These are phyloP conservation scores for Colletotrichum sp. DNA, from an alignment of 2,329 filamentous ascomycete species.

Conservation along the genomic window DNA sequence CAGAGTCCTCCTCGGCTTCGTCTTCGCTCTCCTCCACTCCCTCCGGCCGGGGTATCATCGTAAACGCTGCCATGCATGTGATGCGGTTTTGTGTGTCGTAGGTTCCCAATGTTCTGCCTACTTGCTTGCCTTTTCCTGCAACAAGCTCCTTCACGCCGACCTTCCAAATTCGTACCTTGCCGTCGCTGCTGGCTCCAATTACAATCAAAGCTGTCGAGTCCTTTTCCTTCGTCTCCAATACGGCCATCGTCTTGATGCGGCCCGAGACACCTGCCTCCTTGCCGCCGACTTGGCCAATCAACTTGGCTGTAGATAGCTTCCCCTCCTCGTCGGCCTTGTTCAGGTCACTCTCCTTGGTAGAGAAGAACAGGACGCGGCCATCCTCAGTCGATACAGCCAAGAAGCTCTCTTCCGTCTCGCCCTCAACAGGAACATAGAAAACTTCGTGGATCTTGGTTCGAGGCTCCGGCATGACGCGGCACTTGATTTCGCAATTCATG, in stretches of 20 bases:
- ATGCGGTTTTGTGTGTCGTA: constrained; percentile 90
- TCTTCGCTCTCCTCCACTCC: constrained; percentile 65
- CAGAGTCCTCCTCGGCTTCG: constrained; percentile 49
- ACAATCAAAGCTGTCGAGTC: constrained; percentile 56
- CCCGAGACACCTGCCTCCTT: constrained; percentile 68
- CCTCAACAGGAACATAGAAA: constrained; percentile 66
- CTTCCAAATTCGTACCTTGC: constrained; percentile 80
- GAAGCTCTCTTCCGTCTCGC: constrained; percentile 55
- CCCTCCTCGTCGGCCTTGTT: constrained; percentile 33
- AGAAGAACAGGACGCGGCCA: constrained; percentile 84
- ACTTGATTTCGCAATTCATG: constrained; percentile 84
- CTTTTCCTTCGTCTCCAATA: constrained; percentile 53
- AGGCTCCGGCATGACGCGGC: constrained; percentile 70
- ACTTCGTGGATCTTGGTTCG: constrained; percentile 86
- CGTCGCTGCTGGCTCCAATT: constrained; percentile 83
- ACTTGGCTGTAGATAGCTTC: constrained; percentile 62
- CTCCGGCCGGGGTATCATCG: constrained; percentile 76
- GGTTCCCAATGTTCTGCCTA: constrained; percentile 74
- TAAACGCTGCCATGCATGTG: constrained; percentile 85
- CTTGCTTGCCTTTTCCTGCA: constrained; percentile 33
- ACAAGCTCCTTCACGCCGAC: constrained; percentile 51
- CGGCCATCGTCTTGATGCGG: constrained; percentile 88
- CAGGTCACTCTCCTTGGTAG: constrained; percentile 62
- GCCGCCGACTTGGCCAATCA: constrained; percentile 81
- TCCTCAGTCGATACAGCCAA: constrained; percentile 89